These are phyloP conservation scores for Camelina laxa DNA, from an alignment of 345 rosid genomes.

Conservation along the genomic window DNA sequence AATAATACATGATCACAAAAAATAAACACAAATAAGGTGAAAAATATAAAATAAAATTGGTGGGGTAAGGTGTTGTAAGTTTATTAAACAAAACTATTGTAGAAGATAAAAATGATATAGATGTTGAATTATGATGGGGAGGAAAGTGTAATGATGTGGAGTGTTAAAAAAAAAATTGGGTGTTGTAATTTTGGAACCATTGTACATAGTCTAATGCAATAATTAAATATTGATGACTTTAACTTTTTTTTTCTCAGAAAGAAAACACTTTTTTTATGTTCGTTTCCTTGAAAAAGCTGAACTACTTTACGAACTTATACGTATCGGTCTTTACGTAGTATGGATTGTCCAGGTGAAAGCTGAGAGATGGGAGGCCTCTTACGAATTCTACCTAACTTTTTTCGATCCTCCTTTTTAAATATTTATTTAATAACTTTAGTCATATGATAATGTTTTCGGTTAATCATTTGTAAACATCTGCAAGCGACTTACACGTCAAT, in stretches of 20 bases:
- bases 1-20: no score
- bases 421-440: not conserved
- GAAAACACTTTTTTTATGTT: not conserved
- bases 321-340: not conserved
- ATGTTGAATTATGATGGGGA: no score
- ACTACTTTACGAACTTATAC: conserved; percentile 26
- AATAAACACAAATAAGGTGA: no score
- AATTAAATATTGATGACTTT: not conserved
- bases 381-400: conserved; percentile 6
- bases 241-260: not conserved
- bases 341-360: conserved; percentile 3
- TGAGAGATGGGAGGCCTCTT: not conserved
- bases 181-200: no score
- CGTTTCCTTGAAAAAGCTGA: conserved; percentile 18
- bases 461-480: not conserved
- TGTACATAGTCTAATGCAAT: not conserved
- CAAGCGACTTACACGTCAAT: not conserved
- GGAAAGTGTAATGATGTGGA: no score
- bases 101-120: no score
- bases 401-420: not conserved
- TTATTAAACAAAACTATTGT: no score
- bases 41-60: no score
- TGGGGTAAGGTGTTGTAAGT: no score
- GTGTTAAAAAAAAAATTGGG: no score
- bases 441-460: not conserved